Conservation (phyloP, 495 filamentous ascomycete species). For the Aspergillus cavernicola region DNA sequence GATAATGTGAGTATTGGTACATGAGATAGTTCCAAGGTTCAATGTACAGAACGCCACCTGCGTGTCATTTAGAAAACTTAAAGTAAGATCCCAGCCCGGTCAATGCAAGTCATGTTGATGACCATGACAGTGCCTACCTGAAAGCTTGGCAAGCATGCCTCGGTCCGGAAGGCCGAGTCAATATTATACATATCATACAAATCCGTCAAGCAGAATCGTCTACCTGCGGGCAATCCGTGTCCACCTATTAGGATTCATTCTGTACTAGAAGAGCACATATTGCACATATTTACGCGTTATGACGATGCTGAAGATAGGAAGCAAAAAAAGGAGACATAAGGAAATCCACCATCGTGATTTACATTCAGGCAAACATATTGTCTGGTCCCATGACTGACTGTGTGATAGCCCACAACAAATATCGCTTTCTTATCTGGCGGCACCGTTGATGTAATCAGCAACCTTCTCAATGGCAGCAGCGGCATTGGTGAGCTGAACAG, state of each 20-base stretch:
- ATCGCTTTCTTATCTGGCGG: conserved; percentile 19
- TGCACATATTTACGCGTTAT: conserved; percentile 24
- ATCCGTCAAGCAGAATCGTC: too few relatives aligned
- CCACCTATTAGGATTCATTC: neutral
- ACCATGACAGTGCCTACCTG: too few relatives aligned
- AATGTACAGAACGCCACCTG: neutral
- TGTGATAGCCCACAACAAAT: too few relatives aligned
- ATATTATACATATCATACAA: neutral
- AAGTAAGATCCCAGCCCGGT: too few relatives aligned
- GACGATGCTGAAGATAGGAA: conserved; percentile 10
- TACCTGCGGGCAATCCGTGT: neutral
- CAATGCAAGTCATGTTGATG: too few relatives aligned
- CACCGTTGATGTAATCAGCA: conserved; percentile 43
- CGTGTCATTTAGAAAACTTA: too few relatives aligned
- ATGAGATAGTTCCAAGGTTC: neutral
- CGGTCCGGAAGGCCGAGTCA: too few relatives aligned
- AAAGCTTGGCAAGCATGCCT: neutral
- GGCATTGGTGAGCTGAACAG: conserved; percentile 49
- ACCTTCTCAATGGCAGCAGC: conserved; percentile 39
- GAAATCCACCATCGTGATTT: conserved; percentile 16
- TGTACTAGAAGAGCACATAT: conserved; percentile 9
- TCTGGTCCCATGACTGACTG: conserved; percentile 5
- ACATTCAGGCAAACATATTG: conserved; percentile 13
- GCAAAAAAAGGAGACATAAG: conserved; percentile 9
- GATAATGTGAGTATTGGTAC: neutral